Base-by-base conservation (phyloP, 768 basidiomycete species). In the Scleroderma bovista region DNA sequence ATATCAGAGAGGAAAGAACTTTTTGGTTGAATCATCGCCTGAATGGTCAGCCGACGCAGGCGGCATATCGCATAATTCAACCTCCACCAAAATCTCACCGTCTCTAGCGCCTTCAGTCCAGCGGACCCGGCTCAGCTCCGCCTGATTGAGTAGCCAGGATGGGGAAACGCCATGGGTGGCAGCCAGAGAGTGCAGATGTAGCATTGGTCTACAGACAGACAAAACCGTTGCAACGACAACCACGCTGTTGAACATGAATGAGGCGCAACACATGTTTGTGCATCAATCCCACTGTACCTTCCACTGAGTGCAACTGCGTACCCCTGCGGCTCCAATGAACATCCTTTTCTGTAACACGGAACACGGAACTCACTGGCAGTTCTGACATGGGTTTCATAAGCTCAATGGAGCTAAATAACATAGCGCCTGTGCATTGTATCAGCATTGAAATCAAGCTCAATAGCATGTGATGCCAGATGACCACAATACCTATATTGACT, bases 131-230 rank as follows among this genome's bases (percentile, higher is more conserved):
- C 68, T 71, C 19, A 76, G 69, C 62, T 78, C 73, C 16, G 69
- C 66, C 42, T 72, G 67, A 52, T 67, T 75, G 24, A 77, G 64
- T 8, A 76, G 60, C 72, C 71, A 74, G 10, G 68, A 67, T 16
- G 71, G 67, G 44, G 73, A 67, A 12, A 75, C 70, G 26, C 72
- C 69, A 10, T 72, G 60, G 24, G 65, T 56, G 9, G 66, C 64
- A 19, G 75, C 70, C n/a, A 76, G 61, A 3, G 74, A 75, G 38
- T 67, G 67, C 51, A 74, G 68, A 54, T 63, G 69, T 38, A 73
- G 61, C 67, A 73, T 69, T 12, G 66, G 60, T 13, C 70, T 64
- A 20, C 68, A 69, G 31, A 70, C 64, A 26, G 68, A 60, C 24
- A 73, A 50, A 12, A 40, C 49, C 16, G 48, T 24, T 10, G 50